Conservation (phyloP, 2,329 filamentous ascomycete genomes). For the Exophiala xenobiotica region DNA sequence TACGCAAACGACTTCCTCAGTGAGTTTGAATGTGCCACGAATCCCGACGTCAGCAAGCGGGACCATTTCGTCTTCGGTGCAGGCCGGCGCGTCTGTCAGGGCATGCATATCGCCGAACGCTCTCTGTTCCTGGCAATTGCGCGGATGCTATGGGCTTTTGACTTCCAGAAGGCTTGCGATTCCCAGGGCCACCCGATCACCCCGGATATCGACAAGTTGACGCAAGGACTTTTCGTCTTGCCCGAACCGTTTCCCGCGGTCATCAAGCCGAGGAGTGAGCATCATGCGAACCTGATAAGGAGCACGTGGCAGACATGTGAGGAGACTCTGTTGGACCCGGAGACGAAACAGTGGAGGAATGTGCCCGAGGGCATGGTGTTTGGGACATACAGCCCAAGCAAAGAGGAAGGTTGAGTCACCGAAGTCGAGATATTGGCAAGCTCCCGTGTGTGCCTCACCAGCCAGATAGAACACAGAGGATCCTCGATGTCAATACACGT, state of each 20-base stretch:
- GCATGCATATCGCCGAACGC: slow-evolving; percentile 37
- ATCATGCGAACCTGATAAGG: slow-evolving; percentile 5
- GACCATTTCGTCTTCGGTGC: slow-evolving; percentile 34
- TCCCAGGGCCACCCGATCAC: slow-evolving; percentile 13
- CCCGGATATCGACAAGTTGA: slow-evolving; percentile 16
- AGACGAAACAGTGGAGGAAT: slow-evolving; percentile 34
- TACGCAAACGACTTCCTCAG: slow-evolving; percentile 33
- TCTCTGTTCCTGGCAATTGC: slow-evolving; percentile 33
- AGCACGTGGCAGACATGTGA: slow-evolving; percentile 1
- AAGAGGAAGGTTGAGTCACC: too few species aligned
- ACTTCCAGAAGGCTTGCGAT: slow-evolving; percentile 27
- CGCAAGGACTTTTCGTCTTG: neutral
- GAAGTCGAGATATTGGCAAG: too few species aligned
- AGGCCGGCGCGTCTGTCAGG: slow-evolving; percentile 36
- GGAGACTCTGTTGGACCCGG: slow-evolving; percentile 28
- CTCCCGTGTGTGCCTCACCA: too few species aligned
- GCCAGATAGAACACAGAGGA: too few species aligned
- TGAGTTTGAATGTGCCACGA: slow-evolving; percentile 36
- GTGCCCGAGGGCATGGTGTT: slow-evolving; percentile 27
- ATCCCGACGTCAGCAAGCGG: slow-evolving; percentile 29
- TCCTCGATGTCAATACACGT: too few species aligned
- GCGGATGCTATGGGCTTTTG: slow-evolving; percentile 35
- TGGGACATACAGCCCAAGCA: slow-evolving; percentile 3
- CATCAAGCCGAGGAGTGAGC: slow-evolving; percentile 11
- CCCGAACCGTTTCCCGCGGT: slow-evolving; percentile 1